Evolutionary conservation across 129 eudicot genomes (phyloP), one percentile per base, ranked within the genome.

Genomic region (Flaveria bidentis): DNA sequence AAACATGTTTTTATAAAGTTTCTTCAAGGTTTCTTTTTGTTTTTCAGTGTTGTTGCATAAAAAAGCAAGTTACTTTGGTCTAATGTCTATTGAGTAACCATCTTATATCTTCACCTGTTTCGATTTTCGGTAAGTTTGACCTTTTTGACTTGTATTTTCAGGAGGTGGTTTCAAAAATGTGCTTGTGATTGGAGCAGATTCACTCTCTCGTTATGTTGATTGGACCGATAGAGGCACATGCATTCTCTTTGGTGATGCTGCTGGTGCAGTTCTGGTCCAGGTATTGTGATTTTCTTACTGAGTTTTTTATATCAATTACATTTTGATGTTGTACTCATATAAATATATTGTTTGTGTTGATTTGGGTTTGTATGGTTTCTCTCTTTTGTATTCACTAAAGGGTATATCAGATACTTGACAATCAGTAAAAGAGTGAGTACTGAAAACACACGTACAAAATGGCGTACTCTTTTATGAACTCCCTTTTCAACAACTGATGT

Each of bases 181-280:
- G 25, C 92, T 93, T 45, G 96, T 93, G 62, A 85, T 93, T 76
- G 98, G 96, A 51, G 98, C 97, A 16, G 98, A 93, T 93, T 81
- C 89, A 45, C 86, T 93, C 39, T 93, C 97, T 71, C 97, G 97
- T 57, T 88, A 81, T 85, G 92, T 93, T 82, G 98, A 93, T 77
- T 93, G 96, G 98, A 88, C 95, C 1, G 97, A 93, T 70, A 88
- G 98, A 87, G 95, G 95, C 67, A 85, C 97, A 2, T 93, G 98
- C 65, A 93, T 93, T 65, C 92, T 90, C 72, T 93, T 93, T 63
- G 98, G 97, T 70, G 98, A 93, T 88, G 98, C 86, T 85, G 98
- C 98, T 80, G 96, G 98, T 77, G 98, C 98, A 45, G 92, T 93
- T 51, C 67, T 93, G 76, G 89, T 93, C 45, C 96, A 93, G 95